A percentile compares a stretch with the other conserved stretches of the same genome.
phyloP scores from a whole-genome alignment of 164 flowering plant genomes.

The Vitis rupestris region DNA sequence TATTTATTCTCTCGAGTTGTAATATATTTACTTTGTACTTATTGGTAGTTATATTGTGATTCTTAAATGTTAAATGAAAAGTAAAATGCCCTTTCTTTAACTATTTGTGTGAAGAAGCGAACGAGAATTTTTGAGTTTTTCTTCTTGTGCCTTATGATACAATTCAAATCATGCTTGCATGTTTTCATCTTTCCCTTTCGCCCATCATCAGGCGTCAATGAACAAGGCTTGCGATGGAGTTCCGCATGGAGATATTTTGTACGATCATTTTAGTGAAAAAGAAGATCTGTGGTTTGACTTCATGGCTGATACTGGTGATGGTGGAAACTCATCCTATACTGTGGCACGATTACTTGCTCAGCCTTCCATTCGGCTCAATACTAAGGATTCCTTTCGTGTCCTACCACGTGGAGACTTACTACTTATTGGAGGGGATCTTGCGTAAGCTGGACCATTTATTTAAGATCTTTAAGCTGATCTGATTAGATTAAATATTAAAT shows the following conservation, averaged over 20 bases:
- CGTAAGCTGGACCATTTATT: constrained; percentile 57
- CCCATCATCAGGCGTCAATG: constrained; percentile 82
- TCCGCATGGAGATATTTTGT: constrained; percentile 56
- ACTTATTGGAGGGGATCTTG: constrained; percentile 98
- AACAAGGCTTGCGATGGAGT: constrained; percentile 56
- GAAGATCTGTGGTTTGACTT: constrained; percentile 97
- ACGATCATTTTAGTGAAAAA: constrained; percentile 73
- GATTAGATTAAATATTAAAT: constrained; percentile 4
- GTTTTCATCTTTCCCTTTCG: background rate
- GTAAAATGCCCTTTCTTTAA: too few species aligned
- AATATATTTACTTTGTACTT: too few species aligned
- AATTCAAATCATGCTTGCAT: background rate
- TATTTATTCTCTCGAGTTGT: too few species aligned
- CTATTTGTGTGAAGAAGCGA: too few species aligned
- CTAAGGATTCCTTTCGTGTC: constrained; percentile 27
- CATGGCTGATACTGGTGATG: constrained; percentile 99
- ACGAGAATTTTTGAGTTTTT: too few species aligned
- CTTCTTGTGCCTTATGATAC: background rate
- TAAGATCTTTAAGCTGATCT: constrained; percentile 1
- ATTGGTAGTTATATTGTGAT: too few species aligned
- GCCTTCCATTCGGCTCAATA: constrained; percentile 47
- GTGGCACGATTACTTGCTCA: constrained; percentile 94
- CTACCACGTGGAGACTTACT: constrained; percentile 82
- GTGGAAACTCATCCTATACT: constrained; percentile 93
- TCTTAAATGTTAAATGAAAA: too few species aligned